phyloP scores from a whole-genome alignment of 768 basidiomycete genomes.

The Pisolithus albus region DNA sequence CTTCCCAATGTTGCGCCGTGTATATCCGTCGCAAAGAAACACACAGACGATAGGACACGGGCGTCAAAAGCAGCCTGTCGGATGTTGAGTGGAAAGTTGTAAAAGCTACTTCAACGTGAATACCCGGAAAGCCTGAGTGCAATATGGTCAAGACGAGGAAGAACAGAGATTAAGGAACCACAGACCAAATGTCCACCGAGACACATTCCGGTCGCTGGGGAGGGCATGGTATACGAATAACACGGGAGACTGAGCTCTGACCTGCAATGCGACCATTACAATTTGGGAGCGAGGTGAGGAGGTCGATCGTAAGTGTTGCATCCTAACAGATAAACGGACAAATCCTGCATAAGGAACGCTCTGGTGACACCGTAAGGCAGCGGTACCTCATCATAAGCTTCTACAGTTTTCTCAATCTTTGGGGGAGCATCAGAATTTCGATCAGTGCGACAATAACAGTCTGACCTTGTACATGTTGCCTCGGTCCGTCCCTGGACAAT shows the following conservation, averaged over 20 bases:
- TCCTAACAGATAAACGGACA: slow-evolving; percentile 45
- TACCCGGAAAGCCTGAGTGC: slow-evolving; percentile 47
- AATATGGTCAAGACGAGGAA: neutral
- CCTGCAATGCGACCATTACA: slow-evolving; percentile 91
- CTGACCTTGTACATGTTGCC: slow-evolving; percentile 89
- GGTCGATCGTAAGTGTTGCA: slow-evolving; percentile 67
- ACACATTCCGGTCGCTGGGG: slow-evolving; percentile 81
- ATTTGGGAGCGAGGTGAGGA: slow-evolving; percentile 63
- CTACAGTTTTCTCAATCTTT: slow-evolving; percentile 81
- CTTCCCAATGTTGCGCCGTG: slow-evolving; percentile 83
- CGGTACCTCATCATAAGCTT: slow-evolving; percentile 80
- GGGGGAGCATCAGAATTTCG: slow-evolving; percentile 2
- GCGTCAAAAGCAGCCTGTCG: slow-evolving; percentile 80
- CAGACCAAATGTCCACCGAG: slow-evolving; percentile 78
- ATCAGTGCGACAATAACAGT: neutral
- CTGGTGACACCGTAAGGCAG: neutral
- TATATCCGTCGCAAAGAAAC: slow-evolving; percentile 94
- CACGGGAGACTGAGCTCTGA: slow-evolving; percentile 19
- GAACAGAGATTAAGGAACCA: slow-evolving; percentile 1
- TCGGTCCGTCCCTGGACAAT: slow-evolving; percentile 63
- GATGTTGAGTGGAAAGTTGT: slow-evolving; percentile 3
- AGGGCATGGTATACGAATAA: neutral
- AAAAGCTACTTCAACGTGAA: slow-evolving; percentile 4
- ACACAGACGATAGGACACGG: slow-evolving; percentile 76
- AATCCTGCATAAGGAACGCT: neutral